Conservation (phyloP, 129 eudicot genomes). For the Flaveria linearis region DNA sequence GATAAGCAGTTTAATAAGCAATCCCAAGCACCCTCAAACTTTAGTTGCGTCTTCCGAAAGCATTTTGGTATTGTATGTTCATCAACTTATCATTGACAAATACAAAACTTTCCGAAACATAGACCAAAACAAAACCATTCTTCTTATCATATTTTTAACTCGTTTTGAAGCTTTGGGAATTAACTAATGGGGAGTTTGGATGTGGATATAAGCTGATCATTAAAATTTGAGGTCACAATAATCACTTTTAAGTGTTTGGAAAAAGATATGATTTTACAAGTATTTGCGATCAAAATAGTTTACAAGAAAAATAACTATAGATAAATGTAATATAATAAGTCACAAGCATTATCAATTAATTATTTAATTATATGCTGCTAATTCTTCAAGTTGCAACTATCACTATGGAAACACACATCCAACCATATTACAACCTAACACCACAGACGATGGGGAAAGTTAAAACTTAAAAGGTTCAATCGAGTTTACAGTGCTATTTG, state of each 20-base stretch:
- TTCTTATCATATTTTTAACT: neutral
- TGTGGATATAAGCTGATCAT: neutral
- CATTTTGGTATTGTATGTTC: neutral
- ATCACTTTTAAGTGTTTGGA: neutral
- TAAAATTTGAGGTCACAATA: neutral
- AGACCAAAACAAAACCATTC: conserved; percentile 7
- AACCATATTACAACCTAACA: neutral
- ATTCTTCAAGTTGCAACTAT: neutral
- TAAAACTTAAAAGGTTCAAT: no score
- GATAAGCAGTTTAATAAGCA: neutral
- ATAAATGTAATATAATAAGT: neutral
- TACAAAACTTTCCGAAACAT: neutral
- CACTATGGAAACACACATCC: neutral
- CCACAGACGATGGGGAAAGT: no score
- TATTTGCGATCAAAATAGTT: neutral
- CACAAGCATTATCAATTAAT: neutral
- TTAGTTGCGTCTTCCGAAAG: neutral
- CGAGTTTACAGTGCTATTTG: no score
- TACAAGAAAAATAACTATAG: neutral
- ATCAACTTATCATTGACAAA: neutral
- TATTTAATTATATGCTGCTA: neutral
- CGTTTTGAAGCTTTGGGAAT: neutral
- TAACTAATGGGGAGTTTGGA: neutral
- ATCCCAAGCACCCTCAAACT: neutral
- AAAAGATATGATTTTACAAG: neutral